Base-by-base conservation (phyloP, 176 grass and related monocot genomes). In the Musa itinerans region DNA sequence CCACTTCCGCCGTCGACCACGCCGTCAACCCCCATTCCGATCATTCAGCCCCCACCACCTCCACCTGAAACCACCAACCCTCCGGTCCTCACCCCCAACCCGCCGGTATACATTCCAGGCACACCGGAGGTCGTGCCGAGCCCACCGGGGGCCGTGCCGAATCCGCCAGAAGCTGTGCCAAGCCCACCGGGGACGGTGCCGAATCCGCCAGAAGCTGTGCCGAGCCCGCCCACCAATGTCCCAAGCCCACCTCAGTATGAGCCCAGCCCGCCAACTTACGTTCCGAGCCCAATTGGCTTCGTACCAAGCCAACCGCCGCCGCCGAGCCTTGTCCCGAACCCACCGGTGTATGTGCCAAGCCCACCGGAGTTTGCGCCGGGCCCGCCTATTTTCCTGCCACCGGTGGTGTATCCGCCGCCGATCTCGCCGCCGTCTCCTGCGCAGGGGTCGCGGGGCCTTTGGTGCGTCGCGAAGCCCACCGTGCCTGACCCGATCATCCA, bases 381-480 rank as follows among this genome's bases (percentile, higher is more conserved):
- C 0, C 81, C 92, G 0, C 85, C 87, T 0, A 68, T 83, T 48
- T 98, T 93, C 79, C 64, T 89, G 64, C 86, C 94, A 68, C 93
- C 93, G 23, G 76, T 90, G 50, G 90, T 89, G 71, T 81, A 86
- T 76, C 93, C 93, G 24, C 85, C 90, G 0, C 80, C 88, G 0
- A 4, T 50, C 50, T 74, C 76, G 10, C 85, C 81, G 23, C 76
- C 86, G 14, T 80, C 88, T 7, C 63, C 63, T 15, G 57, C 24
- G 6, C 50, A 8, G 20, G 26, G 53, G 16, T 21, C 11, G 72
- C 26, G 10, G 0, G 76, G 22, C 0, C 72, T 79, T 65, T 94
- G 90, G 95, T 99, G 96, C 68, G 96, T 95, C 73, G 86, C 83
- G 63, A 99, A 99, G 85, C 86, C 86, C 26, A 89, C 88, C 20